Base-by-base conservation (phyloP, 1,284 basidiomycete species). In the Veloboletus limbatus region DNA sequence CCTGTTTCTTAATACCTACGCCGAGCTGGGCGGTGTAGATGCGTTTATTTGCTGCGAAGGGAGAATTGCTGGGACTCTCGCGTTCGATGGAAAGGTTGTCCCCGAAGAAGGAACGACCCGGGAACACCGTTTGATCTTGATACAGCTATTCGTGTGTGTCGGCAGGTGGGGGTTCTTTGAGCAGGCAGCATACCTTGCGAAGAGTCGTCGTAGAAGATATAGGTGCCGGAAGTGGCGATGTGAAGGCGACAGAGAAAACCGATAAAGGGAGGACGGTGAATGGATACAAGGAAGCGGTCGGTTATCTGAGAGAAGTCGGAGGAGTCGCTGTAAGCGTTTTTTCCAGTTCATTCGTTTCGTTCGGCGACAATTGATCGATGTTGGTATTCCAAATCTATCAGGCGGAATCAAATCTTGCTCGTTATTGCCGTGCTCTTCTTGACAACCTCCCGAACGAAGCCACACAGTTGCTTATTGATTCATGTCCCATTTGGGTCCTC, bases 171-270 rank as follows among this genome's bases (percentile, higher is more conserved):
- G 94, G 0, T 99, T 97, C 68, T 97, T 90, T 59, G 86, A 92
- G 41, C 96, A 99, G 62, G 97, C 97, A 0, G 83, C 86, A 0
- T 99, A 97, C 66, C 78, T 99, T 4, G 96, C 96, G 6, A 85
- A 85, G 69, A 90, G 97, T 98, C 42, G 89, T 96, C 67, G 89
- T 99, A 40, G 95, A 98, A 66, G 96, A 99, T 68, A 83, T 85
- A 0, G 81, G 79, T 13, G 43, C 49, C 10, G 88, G 94, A 21
- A 41, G 24, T 20, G 36, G 21, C 4, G 44, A 45, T 7, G 17
- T 17, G 17, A 52, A 43, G 24, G 30, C 26, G 16, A 8, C 27
- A 8, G 51, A 58, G 32, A 58, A 55, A 34, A 18, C 33, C 10
- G 61, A 60, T 2, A 65, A 45, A 7, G 50, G 49, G 10, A 61